Base-by-base conservation (phyloP, 331 rosid genomes). In the Arachis monticola region DNA sequence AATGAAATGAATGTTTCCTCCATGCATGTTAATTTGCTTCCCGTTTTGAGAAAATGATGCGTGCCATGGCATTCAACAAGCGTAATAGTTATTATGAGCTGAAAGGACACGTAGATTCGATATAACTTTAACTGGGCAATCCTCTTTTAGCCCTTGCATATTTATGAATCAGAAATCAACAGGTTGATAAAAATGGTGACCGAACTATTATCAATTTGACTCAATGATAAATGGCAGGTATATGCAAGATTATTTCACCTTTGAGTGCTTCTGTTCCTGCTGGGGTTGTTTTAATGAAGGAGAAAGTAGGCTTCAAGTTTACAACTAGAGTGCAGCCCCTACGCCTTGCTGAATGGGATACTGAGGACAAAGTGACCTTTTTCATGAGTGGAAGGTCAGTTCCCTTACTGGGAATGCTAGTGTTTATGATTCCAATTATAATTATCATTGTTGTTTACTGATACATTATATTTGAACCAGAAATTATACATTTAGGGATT, bases 271-370 rank as follows among this genome's bases (percentile, higher is more conserved):
- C 96, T 65, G 89, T 91, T 76, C 99, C 99, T 56, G 99, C 99
- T 75, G 98, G 99, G 80, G 83, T 84, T 78, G 98, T 95, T 40
- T 80, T 95, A 69, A 92, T 89, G 98, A 95, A 82, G 85, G 98
- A 95, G 89, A 83, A 87, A 78, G 74, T 85, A 64, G 96, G 98
- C 70, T 95, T 95, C 83, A 95, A 92, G 86, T 95, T 95, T 82
- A 87, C 99, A 44, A 95, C 99, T 30, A 90, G 97, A 73, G 98
- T 95, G 64, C 99, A 95, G 84, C 99, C 98, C 55, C 96, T 95
- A 35, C 96, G 98, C 61, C 96, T 92, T 83, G 97, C 98, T 38
- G 97, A 88, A 88, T 95, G 99, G 99, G 92, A 95, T 85, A 79
- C 79, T 45, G 97, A 90, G 82, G 99, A 95, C 83, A 92, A 75